These are phyloP conservation scores for Blastomyces gilchristii DNA, from an alignment of 2,329 filamentous ascomycete genomes.

Conservation along the genomic window DNA sequence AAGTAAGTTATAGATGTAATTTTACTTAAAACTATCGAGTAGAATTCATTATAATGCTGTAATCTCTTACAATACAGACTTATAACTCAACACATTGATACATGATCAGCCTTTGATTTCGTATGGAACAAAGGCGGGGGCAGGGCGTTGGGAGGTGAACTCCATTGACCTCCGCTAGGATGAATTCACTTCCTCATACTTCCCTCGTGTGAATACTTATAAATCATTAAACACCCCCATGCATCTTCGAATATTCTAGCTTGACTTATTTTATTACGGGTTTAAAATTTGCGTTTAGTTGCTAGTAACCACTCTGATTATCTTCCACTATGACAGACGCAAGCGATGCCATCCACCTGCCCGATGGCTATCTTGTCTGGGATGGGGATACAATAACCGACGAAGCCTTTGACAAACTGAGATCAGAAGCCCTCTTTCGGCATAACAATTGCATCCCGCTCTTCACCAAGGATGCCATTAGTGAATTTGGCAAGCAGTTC, in stretches of 20 bases:
- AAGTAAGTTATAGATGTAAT: too few relatives aligned
- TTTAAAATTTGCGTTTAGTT: not conserved
- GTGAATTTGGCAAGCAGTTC: not conserved
- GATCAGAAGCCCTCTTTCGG: not conserved
- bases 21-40: too few relatives aligned
- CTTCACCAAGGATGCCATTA: not conserved
- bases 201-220: too few relatives aligned
- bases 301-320: not conserved
- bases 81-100: too few relatives aligned
- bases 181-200: too few relatives aligned
- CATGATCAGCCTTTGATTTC: too few relatives aligned
- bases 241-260: not conserved
- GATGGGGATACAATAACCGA: not conserved
- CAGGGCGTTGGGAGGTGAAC: too few relatives aligned
- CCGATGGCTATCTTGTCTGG: not conserved
- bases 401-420: not conserved
- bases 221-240: too few relatives aligned
- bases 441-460: not conserved
- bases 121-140: too few relatives aligned
- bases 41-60: too few relatives aligned
- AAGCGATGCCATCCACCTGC: not conserved
- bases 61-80: too few relatives aligned
- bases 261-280: not conserved
- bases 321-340: not conserved
- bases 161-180: too few relatives aligned